phyloP scores from a whole-genome alignment of 1,284 basidiomycete species.

The Trichosporon coremiiforme region DNA sequence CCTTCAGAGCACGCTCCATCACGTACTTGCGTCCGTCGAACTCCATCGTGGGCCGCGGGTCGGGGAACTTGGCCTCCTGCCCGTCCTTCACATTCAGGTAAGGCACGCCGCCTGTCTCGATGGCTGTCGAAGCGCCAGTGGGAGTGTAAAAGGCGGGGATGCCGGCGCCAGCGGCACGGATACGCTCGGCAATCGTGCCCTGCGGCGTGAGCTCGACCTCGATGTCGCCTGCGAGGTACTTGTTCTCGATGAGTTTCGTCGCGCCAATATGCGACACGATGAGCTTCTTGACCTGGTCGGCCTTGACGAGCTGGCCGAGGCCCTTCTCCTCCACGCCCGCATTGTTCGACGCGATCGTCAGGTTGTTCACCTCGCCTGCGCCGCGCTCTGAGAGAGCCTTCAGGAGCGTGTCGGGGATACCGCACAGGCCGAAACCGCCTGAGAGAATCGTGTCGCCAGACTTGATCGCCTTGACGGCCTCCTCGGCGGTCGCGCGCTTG shows the following conservation, averaged over 20 bases:
- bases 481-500: slow-evolving; percentile 21
- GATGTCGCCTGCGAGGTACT: slow-evolving; percentile 77
- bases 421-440: slow-evolving; percentile 35
- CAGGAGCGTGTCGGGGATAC: slow-evolving; percentile 31
- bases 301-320: slow-evolving; percentile 71
- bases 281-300: slow-evolving; percentile 73
- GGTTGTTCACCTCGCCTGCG: slow-evolving; percentile 20
- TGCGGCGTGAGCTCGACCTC: slow-evolving; percentile 87
- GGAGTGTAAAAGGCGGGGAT: slow-evolving; percentile 95
- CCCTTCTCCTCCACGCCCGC: slow-evolving; percentile 33
- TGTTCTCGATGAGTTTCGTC: slow-evolving; percentile 55
- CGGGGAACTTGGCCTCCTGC: slow-evolving; percentile 39
- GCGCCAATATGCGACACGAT: slow-evolving; percentile 83
- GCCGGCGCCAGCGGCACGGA: slow-evolving; percentile 88
- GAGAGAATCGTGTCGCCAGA: slow-evolving; percentile 55
- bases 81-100: slow-evolving; percentile 65
- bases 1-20: slow-evolving; percentile 78
- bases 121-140: slow-evolving; percentile 81
- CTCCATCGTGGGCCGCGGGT: slow-evolving; percentile 72
- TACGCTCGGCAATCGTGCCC: slow-evolving; percentile 86
- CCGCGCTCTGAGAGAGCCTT: slow-evolving; percentile 29
- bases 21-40: slow-evolving; percentile 79
- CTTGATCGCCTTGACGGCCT: slow-evolving; percentile 29
- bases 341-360: slow-evolving; percentile 31
- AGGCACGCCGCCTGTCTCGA: slow-evolving; percentile 69